Evolutionary conservation across 441 rosid species (phyloP).

Genomic region (Croton setiger): DNA sequence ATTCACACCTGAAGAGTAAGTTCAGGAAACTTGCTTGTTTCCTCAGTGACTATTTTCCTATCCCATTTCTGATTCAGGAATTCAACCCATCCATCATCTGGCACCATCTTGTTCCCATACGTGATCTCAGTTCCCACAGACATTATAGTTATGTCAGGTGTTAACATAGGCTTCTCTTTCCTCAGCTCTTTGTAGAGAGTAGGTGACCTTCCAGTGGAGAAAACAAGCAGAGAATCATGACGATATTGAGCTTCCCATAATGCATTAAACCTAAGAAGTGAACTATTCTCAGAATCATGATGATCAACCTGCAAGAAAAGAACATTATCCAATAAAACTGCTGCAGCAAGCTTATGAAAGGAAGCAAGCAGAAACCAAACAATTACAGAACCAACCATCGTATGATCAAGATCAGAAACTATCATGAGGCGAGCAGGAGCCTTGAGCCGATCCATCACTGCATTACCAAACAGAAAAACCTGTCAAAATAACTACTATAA

Average conservation of each 20-base stretch:
- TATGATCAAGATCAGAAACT: constrained; percentile 93
- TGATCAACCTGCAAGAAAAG: constrained; percentile 71
- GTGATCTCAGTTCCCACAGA: constrained; percentile 97
- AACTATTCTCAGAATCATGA: constrained; percentile 80
- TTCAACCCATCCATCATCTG: constrained; percentile 83
- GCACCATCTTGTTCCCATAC: constrained; percentile 69
- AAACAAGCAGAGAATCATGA: constrained; percentile 82
- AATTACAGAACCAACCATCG: constrained; percentile 50
- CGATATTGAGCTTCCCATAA: constrained; percentile 83
- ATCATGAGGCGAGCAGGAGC: constrained; percentile 72
- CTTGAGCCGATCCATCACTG: constrained; percentile 57
- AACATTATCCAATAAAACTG: constrained; percentile 19
- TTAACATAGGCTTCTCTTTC: constrained; percentile 83
- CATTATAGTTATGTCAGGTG: constrained; percentile 87
- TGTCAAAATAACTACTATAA: neutral
- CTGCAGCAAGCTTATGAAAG: constrained; percentile 1
- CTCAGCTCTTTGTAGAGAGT: constrained; percentile 74
- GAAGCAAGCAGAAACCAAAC: constrained; percentile 12
- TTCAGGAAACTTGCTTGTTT: constrained; percentile 71
- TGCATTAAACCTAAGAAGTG: constrained; percentile 84
- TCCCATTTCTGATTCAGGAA: constrained; percentile 80
- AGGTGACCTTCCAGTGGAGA: constrained; percentile 93
- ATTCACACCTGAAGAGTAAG: constrained; percentile 70
- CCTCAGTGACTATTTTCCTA: constrained; percentile 53
- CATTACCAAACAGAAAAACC: constrained; percentile 7